Evolutionary conservation across 2,329 filamentous ascomycete genomes (phyloP).

Genomic region (Paraconiothyrium brasiliense): DNA sequence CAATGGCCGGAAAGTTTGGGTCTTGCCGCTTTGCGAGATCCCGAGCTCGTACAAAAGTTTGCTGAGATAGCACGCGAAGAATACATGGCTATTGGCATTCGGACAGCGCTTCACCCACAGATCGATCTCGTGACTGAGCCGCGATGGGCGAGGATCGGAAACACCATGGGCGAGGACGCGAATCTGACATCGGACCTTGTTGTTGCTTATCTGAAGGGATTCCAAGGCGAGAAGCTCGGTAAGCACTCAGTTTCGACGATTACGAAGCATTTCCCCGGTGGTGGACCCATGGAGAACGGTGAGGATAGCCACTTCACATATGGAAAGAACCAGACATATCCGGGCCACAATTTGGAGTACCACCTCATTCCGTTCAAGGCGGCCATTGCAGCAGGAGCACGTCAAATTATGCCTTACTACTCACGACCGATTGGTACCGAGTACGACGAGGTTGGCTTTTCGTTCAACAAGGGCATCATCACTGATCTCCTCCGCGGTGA

Average conservation of each 20-base stretch:
- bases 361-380: conserved; percentile 62
- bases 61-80: conserved; percentile 62
- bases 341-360: conserved; percentile 61
- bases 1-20: conserved; percentile 64
- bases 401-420: conserved; percentile 65
- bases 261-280: conserved; percentile 65
- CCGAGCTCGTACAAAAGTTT: conserved; percentile 57
- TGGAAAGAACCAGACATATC: conserved; percentile 62
- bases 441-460: conserved; percentile 60
- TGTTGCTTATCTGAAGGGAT: conserved; percentile 59
- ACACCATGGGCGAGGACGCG: conserved; percentile 62
- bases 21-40: conserved; percentile 59
- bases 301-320: conserved; percentile 64
- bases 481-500: conserved; percentile 59
- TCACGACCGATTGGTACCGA: conserved; percentile 58
- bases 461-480: conserved; percentile 62
- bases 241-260: conserved; percentile 57
- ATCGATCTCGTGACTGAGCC: conserved; percentile 63
- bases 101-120: conserved; percentile 60
- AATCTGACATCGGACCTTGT: conserved; percentile 50
- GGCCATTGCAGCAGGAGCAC: conserved; percentile 59
- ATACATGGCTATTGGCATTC: conserved; percentile 55
- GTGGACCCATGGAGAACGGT: conserved; percentile 59
- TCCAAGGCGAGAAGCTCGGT: conserved; percentile 58
- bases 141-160: conserved; percentile 59